Conservation (phyloP, 148 eudicot genomes). For the Cornus suecica region DNA sequence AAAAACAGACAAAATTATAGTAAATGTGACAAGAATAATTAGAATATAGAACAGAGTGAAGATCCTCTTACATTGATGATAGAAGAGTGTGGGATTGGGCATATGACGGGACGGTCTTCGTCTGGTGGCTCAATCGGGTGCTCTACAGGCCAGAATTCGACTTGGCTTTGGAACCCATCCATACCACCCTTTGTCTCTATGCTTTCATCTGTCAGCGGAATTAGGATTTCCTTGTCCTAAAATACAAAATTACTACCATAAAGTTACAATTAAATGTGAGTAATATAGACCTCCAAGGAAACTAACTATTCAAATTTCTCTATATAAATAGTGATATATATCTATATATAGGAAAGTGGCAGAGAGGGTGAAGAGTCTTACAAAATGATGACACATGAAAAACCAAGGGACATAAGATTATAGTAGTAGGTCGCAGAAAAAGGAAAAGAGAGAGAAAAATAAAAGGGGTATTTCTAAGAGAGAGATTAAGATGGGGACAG, state of each 20-base stretch:
- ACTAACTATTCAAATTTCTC: background rate
- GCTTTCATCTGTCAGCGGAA: constrained; percentile 13
- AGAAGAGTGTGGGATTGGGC: constrained; percentile 22
- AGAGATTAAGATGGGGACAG: background rate
- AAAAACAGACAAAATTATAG: too few relatives aligned
- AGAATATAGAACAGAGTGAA: too few relatives aligned
- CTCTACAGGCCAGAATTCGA: constrained; percentile 26
- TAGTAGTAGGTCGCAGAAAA: background rate
- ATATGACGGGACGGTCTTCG: constrained; percentile 29
- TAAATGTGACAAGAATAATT: too few relatives aligned
- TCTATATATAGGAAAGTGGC: background rate
- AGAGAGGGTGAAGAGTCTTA: constrained; percentile 7
- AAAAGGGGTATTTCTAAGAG: background rate
- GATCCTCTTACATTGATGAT: constrained; percentile 14
- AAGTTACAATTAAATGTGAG: background rate
- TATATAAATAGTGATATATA: too few relatives aligned
- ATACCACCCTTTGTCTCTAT: background rate
- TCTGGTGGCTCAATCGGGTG: constrained; percentile 29
- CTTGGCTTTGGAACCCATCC: constrained; percentile 3
- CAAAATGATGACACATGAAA: constrained; percentile 1
- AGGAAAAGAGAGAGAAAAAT: background rate
- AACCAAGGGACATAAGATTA: background rate
- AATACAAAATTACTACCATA: background rate
- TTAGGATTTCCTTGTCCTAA: constrained; percentile 7
- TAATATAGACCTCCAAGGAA: background rate